These are phyloP conservation scores for Alternaria triticimaculans DNA, from an alignment of 2,329 filamentous ascomycete species.

Conservation along the genomic window DNA sequence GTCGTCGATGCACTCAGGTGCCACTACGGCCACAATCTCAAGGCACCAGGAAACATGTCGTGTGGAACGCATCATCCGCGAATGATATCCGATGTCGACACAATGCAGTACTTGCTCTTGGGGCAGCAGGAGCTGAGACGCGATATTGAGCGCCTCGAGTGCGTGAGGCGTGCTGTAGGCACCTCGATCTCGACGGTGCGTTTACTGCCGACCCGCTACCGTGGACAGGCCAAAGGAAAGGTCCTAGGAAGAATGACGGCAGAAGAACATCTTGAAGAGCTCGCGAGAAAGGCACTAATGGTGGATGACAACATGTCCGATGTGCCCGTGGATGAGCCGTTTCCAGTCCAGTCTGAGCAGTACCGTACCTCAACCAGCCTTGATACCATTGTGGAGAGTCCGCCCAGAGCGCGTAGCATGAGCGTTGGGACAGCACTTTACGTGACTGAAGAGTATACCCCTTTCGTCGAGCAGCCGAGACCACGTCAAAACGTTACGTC, in stretches of 20 bases:
- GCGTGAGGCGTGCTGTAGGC: not conserved
- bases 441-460: not conserved
- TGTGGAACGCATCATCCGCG: not conserved
- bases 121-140: constrained; percentile 3
- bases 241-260: not conserved
- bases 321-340: not conserved
- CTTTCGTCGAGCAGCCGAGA: not conserved
- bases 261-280: fast-evolving
- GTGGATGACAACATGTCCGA: not conserved
- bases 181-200: not conserved
- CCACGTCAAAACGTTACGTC: not conserved
- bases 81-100: not conserved
- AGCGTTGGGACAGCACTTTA: not conserved
- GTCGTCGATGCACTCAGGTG: not conserved
- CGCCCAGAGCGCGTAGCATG: not conserved
- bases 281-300: not conserved
- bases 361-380: not conserved
- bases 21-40: not conserved
- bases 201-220: not conserved
- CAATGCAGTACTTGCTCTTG: not conserved
- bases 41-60: not conserved
- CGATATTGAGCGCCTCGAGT: constrained; percentile 3
- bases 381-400: not conserved
- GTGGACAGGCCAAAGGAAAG: not conserved
- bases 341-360: not conserved